phyloP scores from a whole-genome alignment of 139 green algal species.

The Chlamydomonas incerta region DNA sequence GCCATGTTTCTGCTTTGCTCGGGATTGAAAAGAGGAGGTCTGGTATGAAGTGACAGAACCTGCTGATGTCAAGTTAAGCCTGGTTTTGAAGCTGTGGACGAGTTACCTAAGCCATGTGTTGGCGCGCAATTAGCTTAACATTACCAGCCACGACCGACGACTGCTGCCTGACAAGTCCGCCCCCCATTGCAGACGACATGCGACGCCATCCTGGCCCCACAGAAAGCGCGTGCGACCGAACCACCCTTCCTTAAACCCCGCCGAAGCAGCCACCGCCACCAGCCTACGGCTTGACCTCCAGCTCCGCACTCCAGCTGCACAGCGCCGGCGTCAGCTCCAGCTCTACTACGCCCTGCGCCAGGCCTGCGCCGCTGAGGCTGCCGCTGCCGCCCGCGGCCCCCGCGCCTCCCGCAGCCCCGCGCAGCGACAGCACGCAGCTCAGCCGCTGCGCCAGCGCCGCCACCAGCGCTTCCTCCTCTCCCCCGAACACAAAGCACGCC shows the following conservation, averaged over 20 bases:
- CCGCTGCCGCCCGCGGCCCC: neutral
- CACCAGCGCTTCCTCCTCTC: neutral
- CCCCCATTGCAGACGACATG: too few species aligned
- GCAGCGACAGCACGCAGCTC: neutral
- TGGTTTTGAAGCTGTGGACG: too few species aligned
- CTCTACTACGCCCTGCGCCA: conserved; percentile 30
- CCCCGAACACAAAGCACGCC: neutral
- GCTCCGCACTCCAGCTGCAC: conserved; percentile 13
- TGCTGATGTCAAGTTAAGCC: too few species aligned
- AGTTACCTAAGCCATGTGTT: too few species aligned
- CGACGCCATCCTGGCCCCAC: too few species aligned
- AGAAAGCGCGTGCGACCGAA: too few species aligned
- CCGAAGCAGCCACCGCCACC: neutral
- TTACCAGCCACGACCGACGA: too few species aligned
- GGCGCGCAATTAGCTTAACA: too few species aligned
- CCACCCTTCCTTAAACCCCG: too few species aligned
- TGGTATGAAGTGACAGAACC: too few species aligned
- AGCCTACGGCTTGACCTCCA: neutral
- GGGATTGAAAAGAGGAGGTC: too few species aligned
- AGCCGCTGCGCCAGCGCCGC: neutral
- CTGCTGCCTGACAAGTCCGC: too few species aligned
- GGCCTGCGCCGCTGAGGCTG: conserved; percentile 8
- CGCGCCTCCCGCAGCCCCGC: neutral
- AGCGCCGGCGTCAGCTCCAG: conserved; percentile 28
- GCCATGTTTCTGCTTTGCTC: neutral